Evolutionary conservation across 352 stramenopile genomes (phyloP), one percentile per base, ranked within the genome.

Genomic region (Thalassiosira livingstoniorum): DNA sequence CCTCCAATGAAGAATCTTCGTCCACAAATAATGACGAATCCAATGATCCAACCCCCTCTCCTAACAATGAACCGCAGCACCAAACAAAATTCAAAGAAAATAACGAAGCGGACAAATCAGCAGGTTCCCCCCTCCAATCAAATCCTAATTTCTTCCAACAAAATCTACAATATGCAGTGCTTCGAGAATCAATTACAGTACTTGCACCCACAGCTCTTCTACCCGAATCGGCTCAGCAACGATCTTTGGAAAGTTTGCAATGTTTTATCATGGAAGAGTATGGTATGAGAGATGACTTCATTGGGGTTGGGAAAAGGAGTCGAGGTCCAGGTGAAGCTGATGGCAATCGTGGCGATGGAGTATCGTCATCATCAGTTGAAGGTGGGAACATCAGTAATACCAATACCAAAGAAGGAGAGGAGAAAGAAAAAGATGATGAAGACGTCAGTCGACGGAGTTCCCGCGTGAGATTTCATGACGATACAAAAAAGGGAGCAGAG

Each of bases 61-160:
- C n/a, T n/a, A n/a, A n/a, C n/a, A n/a, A n/a, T n/a, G n/a, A n/a
- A n/a, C n/a, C n/a, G n/a, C n/a, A n/a, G n/a, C n/a, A n/a, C n/a
- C n/a, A n/a, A n/a, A n/a, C n/a, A n/a, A n/a, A n/a, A n/a, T n/a
- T n/a, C n/a, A 42, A 58, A 21, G 31, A 70, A 51, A 67, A 75
- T 37, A 60, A 58, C 18, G 76, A 87, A 31, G 83, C 77, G 10
- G 69, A 77, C 62, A 74, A 79, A 25, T 58, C 67, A 2, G 25
- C 34, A 73, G 80, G 68, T 35, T 37, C 45, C 45, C 58, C 1
- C n/a, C 62, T 39, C 76, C 47, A 18, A 45, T 65, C 21, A 71
- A 71, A 61, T 51, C 23, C 23, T 13, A 42, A 62, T 2, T n/a
- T n/a, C n/a, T n/a, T n/a, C n/a, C 53, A 62, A 29, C 10, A 34